phyloP scores from a whole-genome alignment of 495 filamentous ascomycete species.

The Aspergillus indologenus region DNA sequence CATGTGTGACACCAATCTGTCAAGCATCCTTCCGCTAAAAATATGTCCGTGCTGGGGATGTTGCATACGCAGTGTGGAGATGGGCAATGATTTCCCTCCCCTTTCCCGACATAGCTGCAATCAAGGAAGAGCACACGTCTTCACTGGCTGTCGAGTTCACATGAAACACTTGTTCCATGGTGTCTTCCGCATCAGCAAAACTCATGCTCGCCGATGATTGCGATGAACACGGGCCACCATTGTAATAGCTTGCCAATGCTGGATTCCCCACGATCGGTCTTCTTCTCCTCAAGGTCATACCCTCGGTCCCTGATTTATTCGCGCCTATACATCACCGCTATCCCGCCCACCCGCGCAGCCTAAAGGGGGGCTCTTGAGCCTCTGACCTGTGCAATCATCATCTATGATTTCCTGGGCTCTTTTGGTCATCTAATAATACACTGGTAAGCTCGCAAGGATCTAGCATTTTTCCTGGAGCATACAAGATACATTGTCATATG shows the following conservation, averaged over 20 bases:
- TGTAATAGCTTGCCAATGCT: not conserved
- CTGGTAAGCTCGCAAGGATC: not conserved
- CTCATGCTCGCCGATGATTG: not conserved
- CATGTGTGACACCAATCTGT: constrained; percentile 9
- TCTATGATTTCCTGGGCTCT: not conserved
- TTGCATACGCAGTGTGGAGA: not conserved
- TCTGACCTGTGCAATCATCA: not conserved
- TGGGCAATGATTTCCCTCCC: not conserved
- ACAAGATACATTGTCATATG: constrained; percentile 4
- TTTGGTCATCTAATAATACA: not conserved
- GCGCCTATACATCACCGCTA: not conserved
- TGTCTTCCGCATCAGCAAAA: not conserved
- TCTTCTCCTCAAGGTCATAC: too few relatives aligned
- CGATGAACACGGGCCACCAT: not conserved
- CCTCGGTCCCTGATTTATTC: not conserved
- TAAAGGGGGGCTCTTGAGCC: not conserved
- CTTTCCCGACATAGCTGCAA: not conserved
- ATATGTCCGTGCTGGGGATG: constrained; percentile 3
- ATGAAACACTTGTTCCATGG: constrained; percentile 12
- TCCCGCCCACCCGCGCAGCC: not conserved
- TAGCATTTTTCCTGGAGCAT: not conserved
- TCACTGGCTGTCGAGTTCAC: constrained; percentile 4
- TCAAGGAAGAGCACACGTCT: not conserved
- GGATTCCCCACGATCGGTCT: not conserved
- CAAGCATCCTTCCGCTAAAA: constrained; percentile 14